Evolutionary conservation across 2,329 filamentous ascomycete species (phyloP).

Genomic region (Xylariaceae sp.): DNA sequence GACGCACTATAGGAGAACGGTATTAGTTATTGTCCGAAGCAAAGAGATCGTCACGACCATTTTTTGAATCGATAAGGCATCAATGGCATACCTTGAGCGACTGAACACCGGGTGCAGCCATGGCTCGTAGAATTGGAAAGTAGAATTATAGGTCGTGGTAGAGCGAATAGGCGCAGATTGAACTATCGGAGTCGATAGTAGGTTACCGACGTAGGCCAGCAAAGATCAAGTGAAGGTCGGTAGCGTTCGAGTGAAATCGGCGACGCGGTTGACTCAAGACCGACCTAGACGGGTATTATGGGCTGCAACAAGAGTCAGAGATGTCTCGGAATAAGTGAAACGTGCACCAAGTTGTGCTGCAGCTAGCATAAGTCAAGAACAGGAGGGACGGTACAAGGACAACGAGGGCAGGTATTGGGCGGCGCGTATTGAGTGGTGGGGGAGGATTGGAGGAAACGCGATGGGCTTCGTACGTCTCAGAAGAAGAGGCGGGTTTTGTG

Average conservation of each 20-base stretch:
- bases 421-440: slow-evolving; percentile 10
- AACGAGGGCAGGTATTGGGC: slow-evolving; percentile 11
- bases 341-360: slow-evolving; percentile 33
- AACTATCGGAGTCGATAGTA: slow-evolving; percentile 12
- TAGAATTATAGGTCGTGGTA: slow-evolving; percentile 13
- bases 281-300: slow-evolving; percentile 27
- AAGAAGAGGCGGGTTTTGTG: slow-evolving; percentile 16
- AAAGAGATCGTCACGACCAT: slow-evolving; percentile 7
- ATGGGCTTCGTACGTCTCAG: slow-evolving; percentile 23
- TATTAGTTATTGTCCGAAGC: slow-evolving; percentile 33
- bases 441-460: slow-evolving; percentile 17
- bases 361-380: slow-evolving; percentile 26
- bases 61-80: not conserved
- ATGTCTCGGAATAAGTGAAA: slow-evolving; percentile 34
- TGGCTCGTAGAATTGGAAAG: slow-evolving; percentile 42
- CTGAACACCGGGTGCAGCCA: slow-evolving; percentile 80
- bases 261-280: slow-evolving; percentile 15
- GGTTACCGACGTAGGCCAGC: slow-evolving; percentile 9
- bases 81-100: slow-evolving; percentile 75
- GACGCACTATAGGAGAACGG: slow-evolving; percentile 63
- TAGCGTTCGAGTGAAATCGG: slow-evolving; percentile 15
- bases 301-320: slow-evolving; percentile 35
- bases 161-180: slow-evolving; percentile 10
- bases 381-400: slow-evolving; percentile 12
- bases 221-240: slow-evolving; percentile 1